Percentiles rank a stretch among this genome's conserved stretches.
These are phyloP conservation scores for Candolleomyces eurysporus DNA, from an alignment of 768 basidiomycete genomes.

Conservation along the genomic window DNA sequence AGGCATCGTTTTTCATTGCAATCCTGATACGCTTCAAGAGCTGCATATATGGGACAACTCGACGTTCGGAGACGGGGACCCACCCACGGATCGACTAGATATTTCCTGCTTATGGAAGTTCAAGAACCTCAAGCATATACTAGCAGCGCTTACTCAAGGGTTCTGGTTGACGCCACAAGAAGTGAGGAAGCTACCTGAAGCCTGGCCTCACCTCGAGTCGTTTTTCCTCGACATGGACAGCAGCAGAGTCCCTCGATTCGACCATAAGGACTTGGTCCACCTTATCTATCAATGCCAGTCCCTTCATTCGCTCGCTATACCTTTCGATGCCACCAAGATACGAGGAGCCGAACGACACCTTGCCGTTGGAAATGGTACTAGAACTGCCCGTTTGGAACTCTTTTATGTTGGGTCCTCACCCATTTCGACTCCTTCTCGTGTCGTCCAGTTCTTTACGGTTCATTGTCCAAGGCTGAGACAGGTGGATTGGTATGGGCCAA, in stretches of 20 bases:
- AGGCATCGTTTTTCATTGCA: neutral
- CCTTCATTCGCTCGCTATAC: neutral
- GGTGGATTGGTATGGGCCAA: no score
- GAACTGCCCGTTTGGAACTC: no score
- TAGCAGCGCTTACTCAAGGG: neutral
- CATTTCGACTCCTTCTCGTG: no score
- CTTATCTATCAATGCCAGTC: neutral
- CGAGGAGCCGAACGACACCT: no score
- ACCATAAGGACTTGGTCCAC: neutral
- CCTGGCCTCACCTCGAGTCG: neutral
- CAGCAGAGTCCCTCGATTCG: neutral
- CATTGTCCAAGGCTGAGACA: no score
- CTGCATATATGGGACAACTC: neutral
- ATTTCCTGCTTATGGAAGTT: neutral
- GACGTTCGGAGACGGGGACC: neutral
- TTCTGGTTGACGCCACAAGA: neutral
- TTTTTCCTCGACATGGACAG: neutral
- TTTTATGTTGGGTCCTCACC: no score
- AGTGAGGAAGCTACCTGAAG: neutral
- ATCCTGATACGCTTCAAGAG: neutral
- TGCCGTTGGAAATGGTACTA: no score
- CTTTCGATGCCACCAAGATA: neutral
- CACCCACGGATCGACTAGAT: neutral
- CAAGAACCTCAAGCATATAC: neutral
- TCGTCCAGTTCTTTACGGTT: no score